Conservation (phyloP, 2,329 filamentous ascomycete genomes). For the Verticillium nubilum region DNA sequence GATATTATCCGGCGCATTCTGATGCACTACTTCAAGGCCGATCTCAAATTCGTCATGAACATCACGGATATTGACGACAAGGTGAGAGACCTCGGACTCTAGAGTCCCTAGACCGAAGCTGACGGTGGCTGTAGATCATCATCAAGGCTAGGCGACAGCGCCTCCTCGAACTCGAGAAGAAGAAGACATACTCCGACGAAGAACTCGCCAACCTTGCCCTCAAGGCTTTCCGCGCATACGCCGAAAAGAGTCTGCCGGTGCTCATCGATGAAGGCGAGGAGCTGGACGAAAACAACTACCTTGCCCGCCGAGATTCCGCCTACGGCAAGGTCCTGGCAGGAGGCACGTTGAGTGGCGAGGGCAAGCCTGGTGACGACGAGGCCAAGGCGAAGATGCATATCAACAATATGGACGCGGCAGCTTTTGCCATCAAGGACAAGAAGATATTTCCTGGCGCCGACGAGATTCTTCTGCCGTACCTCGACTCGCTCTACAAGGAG, state of each 20-base stretch:
- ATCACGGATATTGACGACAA: slow-evolving; percentile 82
- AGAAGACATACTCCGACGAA: slow-evolving; percentile 53
- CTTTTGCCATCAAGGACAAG: slow-evolving; percentile 39
- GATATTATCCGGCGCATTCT: slow-evolving; percentile 83
- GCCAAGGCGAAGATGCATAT: slow-evolving; percentile 90
- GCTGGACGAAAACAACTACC: slow-evolving; percentile 46
- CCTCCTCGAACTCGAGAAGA: slow-evolving; percentile 71
- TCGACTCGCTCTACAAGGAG: slow-evolving; percentile 66
- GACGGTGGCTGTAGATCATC: slow-evolving; percentile 39
- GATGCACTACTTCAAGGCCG: slow-evolving; percentile 75
- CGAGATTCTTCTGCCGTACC: slow-evolving; percentile 72
- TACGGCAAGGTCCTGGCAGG: slow-evolving; percentile 52
- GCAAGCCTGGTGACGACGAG: slow-evolving; percentile 67
- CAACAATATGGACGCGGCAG: slow-evolving; percentile 52
- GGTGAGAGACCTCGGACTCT: slow-evolving; percentile 28
- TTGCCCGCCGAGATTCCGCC: slow-evolving; percentile 39
- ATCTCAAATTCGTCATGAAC: slow-evolving; percentile 88
- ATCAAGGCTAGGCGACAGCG: slow-evolving; percentile 69
- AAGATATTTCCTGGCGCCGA: slow-evolving; percentile 51
- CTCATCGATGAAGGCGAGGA: slow-evolving; percentile 35
- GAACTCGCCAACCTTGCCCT: slow-evolving; percentile 42
- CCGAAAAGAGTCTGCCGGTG: slow-evolving; percentile 48
- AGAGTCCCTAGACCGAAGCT: not conserved
- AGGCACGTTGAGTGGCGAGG: slow-evolving; percentile 49
- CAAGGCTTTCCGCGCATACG: slow-evolving; percentile 50